These are phyloP conservation scores for Saccharomycopsis sp. DNA, from an alignment of 805 yeast species.

Conservation along the genomic window DNA sequence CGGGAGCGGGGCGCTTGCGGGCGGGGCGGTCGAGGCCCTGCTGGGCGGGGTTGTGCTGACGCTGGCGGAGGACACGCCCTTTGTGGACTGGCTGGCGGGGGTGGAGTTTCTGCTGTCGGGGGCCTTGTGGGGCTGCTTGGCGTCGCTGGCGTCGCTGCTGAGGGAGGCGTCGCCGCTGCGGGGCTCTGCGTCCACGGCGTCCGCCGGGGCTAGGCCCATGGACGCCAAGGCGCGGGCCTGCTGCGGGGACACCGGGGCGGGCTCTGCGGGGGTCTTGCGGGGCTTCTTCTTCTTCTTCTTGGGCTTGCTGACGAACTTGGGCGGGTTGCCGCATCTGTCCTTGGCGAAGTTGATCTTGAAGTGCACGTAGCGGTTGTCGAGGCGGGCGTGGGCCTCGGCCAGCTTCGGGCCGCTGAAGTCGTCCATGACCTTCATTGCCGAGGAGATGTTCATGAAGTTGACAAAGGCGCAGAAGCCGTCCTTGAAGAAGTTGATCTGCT, in stretches of 20 bases:
- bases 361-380: slow-evolving; percentile 40
- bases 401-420: slow-evolving; percentile 39
- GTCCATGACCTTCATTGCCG: slow-evolving; percentile 60
- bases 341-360: slow-evolving; percentile 65
- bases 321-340: slow-evolving; percentile 76
- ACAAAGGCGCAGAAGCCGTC: slow-evolving; percentile 71
- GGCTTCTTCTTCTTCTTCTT: slow-evolving; percentile 37
- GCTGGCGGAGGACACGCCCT: not conserved
- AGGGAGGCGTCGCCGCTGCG: too few relatives aligned
- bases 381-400: slow-evolving; percentile 31
- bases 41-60: slow-evolving; percentile 2
- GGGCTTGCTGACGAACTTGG: slow-evolving; percentile 38
- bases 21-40: not conserved
- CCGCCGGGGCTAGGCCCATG: slow-evolving; percentile 18
- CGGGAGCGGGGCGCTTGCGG: not conserved
- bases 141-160: too few relatives aligned
- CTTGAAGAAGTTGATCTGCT: slow-evolving; percentile 66
- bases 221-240: slow-evolving; percentile 21
- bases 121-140: too few relatives aligned
- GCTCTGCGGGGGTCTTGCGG: slow-evolving; percentile 14
- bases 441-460: slow-evolving; percentile 55
- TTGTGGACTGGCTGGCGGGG: not conserved
- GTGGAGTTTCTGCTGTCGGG: not conserved
- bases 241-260: slow-evolving; percentile 9
- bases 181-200: too few relatives aligned